Conservation (phyloP, 371 early-diverging fungal genomes). For the Mucor circinelloides region DNA sequence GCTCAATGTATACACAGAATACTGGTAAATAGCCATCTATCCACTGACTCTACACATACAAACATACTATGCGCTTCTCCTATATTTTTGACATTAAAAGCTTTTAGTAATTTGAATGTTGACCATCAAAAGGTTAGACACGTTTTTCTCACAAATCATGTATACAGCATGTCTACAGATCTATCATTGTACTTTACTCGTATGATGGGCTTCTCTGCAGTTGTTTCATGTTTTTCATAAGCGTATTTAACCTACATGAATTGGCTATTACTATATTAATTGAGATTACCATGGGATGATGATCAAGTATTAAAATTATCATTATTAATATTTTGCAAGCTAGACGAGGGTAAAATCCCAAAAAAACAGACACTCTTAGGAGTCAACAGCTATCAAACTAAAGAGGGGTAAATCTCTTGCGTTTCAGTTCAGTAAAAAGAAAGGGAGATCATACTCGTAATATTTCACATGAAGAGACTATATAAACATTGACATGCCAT, state of each 20-base stretch:
- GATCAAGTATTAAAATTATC: not conserved
- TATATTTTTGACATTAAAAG: constrained; percentile 4
- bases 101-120: constrained; percentile 1
- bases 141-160: not conserved
- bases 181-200: not conserved
- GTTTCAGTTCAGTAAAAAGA: not conserved
- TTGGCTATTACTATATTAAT: not conserved
- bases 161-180: not conserved
- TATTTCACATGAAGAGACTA: not conserved
- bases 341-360: constrained; percentile 13
- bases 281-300: not conserved
- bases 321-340: constrained; percentile 15
- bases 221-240: not conserved
- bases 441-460: not conserved
- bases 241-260: not conserved
- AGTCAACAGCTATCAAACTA: not conserved
- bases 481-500: constrained; percentile 3
- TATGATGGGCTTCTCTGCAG: not conserved
- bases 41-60: not conserved
- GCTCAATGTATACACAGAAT: not conserved
- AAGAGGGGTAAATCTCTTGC: not conserved
- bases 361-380: not conserved
- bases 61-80: not conserved
- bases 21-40: not conserved
- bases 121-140: constrained; percentile 4